A percentile compares a stretch with the other conserved stretches of the same genome.
phyloP scores from a whole-genome alignment of 257 asterid species.

The Cynanchum wilfordii region DNA sequence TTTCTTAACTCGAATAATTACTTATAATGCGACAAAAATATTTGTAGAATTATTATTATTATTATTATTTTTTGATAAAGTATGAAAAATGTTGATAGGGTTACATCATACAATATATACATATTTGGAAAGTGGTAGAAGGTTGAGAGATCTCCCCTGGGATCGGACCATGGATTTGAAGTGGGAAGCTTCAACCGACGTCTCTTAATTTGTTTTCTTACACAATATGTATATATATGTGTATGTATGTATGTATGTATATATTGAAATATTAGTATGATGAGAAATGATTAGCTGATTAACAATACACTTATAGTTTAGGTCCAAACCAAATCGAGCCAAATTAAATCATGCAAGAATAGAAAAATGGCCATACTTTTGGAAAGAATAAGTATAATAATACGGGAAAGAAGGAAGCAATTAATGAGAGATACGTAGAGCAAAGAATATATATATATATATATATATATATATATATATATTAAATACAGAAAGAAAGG shows the following conservation, averaged over 20 bases:
- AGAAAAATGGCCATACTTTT: neutral
- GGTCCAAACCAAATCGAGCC: neutral
- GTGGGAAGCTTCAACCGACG: conserved; percentile 9
- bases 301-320: neutral
- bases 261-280: no score
- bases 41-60: no score
- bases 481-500: no score
- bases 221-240: neutral
- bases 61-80: no score
- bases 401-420: neutral
- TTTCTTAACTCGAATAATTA: no score
- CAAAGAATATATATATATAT: neutral
- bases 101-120: neutral
- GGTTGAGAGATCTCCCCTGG: neutral
- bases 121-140: neutral
- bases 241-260: no score
- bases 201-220: no score
- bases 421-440: neutral
- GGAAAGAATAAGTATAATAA: neutral
- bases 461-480: no score
- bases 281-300: neutral
- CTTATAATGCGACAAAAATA: no score
- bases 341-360: neutral
- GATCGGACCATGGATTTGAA: neutral
- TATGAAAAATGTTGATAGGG: no score